phyloP scores from a whole-genome alignment of 495 filamentous ascomycete species.

The Bombardia bombarda region DNA sequence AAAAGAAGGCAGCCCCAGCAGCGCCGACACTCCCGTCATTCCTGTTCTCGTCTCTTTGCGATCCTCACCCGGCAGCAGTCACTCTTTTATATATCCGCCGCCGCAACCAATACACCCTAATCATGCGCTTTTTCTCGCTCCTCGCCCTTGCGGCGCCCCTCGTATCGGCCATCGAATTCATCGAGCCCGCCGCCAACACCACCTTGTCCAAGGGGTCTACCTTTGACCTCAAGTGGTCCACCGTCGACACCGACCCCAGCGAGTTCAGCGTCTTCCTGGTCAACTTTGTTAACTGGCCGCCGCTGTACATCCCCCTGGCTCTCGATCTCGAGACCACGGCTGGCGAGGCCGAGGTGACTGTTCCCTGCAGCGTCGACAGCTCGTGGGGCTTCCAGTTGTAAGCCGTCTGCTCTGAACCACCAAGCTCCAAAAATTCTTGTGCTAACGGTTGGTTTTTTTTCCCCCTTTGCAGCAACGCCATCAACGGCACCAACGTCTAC shows the following conservation, averaged over 20 bases:
- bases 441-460: background rate
- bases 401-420: background rate
- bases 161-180: conserved; percentile 24
- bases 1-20: background rate
- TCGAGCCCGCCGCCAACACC: conserved; percentile 16
- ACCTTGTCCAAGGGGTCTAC: conserved; percentile 31
- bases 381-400: conserved; percentile 39
- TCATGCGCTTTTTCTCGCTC: conserved; percentile 19
- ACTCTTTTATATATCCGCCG: conserved; percentile 15
- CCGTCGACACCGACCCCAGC: conserved; percentile 39
- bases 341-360: conserved; percentile 23
- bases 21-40: background rate
- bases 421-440: too few relatives aligned
- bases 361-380: conserved; percentile 33
- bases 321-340: conserved; percentile 24
- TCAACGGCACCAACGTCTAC: conserved; percentile 43
- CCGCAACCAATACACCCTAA: conserved; percentile 6
- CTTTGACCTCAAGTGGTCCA: conserved; percentile 29
- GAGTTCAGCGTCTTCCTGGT: conserved; percentile 37
- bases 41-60: background rate
- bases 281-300: conserved; percentile 45
- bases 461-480: conserved; percentile 27
- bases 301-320: conserved; percentile 32
- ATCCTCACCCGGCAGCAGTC: conserved; percentile 12
- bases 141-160: conserved; percentile 23